These are phyloP conservation scores for Oenanthe sinensis DNA, from an alignment of 129 eudicot genomes.

Conservation along the genomic window DNA sequence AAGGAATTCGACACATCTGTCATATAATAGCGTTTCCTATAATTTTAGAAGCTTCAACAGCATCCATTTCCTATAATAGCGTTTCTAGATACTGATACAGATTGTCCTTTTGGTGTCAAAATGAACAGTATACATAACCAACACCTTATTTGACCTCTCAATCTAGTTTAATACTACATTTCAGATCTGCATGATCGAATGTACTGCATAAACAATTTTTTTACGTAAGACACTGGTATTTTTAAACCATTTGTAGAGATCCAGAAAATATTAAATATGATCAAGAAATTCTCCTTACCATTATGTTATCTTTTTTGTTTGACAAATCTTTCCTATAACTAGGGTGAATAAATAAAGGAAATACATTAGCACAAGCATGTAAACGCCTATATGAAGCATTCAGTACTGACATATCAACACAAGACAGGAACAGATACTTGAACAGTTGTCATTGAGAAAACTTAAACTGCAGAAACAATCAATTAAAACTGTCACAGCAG, in stretches of 20 bases:
- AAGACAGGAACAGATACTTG: constrained; percentile 8
- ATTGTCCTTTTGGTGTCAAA: background rate
- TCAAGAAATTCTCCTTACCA: background rate
- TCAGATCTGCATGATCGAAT: no score
- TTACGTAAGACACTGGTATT: no score
- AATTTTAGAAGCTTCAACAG: background rate
- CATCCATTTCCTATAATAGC: background rate
- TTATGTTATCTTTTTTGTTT: background rate
- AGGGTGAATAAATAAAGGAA: background rate
- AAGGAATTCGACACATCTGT: background rate
- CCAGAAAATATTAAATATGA: no score
- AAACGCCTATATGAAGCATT: background rate
- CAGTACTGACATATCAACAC: background rate
- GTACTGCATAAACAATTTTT: no score
- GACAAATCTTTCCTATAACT: background rate
- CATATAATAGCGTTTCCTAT: no score
- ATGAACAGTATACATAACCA: background rate
- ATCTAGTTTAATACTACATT: no score
- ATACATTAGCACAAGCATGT: background rate
- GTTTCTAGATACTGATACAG: background rate
- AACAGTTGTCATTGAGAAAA: constrained; percentile 23
- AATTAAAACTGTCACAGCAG: background rate
- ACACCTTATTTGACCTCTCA: no score
- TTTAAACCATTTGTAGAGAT: no score
- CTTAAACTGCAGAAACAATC: background rate